Base-by-base conservation (phyloP, 1,139 yeast species). In the Hemisphaericaspora lyxosophila region DNA sequence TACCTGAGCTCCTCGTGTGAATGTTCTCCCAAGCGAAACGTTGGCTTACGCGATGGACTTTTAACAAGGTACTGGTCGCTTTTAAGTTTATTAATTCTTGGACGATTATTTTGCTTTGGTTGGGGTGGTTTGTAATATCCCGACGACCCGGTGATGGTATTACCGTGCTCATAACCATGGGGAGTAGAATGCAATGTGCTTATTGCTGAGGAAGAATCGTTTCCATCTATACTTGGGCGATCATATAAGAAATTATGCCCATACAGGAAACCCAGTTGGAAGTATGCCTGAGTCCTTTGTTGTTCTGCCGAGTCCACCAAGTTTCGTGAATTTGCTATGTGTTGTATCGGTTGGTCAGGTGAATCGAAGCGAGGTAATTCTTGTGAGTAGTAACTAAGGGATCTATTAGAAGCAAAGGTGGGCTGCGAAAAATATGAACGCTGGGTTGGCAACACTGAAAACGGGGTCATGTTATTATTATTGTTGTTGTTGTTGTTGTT, bases 41-140 rank as follows among this genome's bases (percentile, higher is more conserved):
- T 23, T 3, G 31, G 31, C 16, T 29, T 31, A 5, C 35, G 14
- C 7, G 12, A 41, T 34, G 25, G 13, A 23, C 18, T 40, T 23
- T 37, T 33, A 19, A 18, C 17, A 11, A 25, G 14, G 5, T 27
- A 23, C 6, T 28, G 32, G 3, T 23, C 19, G 8, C 44, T 44
- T 34, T 47, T 50, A 19, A 67, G 52, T 42, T 64, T 64, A 45
- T 65, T 57, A 42, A 67, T 67, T 20, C 70, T 48, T 1, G 73
- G 73, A 26, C 59, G 56, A 12, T 61, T 50, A 45, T 67, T 67
- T 41, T 55, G 54, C 43, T 67, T 67, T 8, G 73, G 65, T 32
- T 60, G 62, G 5, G 55, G 60, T 5, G 73, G 73, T 40, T 62
- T 63, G 51, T 57, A 67, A 36, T 35, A 28, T 22, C 19, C 30